Evolutionary conservation across 352 stramenopile species (phyloP).

Genomic region (Phytophthora litchii): DNA sequence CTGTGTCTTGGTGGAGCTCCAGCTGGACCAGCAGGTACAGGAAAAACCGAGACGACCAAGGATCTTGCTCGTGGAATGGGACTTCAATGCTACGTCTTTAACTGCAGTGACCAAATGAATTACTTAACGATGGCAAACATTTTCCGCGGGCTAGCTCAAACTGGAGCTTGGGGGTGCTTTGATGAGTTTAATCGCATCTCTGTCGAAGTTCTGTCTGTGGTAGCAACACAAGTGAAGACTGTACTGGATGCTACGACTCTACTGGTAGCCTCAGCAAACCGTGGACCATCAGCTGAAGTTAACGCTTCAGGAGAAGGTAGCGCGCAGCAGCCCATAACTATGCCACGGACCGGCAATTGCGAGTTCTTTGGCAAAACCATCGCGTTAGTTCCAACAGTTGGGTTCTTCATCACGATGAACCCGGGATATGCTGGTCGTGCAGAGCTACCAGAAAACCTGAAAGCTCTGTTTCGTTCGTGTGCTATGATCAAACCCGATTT

Average conservation of each 20-base stretch:
- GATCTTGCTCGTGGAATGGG: slow-evolving; percentile 80
- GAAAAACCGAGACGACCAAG: slow-evolving; percentile 90
- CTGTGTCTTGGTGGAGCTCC: slow-evolving; percentile 82
- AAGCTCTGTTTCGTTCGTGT: slow-evolving; percentile 92
- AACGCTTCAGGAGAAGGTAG: slow-evolving; percentile 22
- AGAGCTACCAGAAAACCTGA: slow-evolving; percentile 93
- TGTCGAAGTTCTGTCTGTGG: slow-evolving; percentile 95
- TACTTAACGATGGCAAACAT: slow-evolving; percentile 97
- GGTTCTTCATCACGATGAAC: slow-evolving; percentile 96
- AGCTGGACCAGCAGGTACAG: slow-evolving; percentile 79
- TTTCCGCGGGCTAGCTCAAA: slow-evolving; percentile 94
- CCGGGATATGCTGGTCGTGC: slow-evolving; percentile 91
- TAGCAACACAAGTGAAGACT: slow-evolving; percentile 97
- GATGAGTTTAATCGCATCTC: slow-evolving; percentile 98
- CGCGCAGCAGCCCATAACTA: slow-evolving; percentile 36
- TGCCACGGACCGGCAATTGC: slow-evolving; percentile 66
- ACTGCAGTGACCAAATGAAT: slow-evolving; percentile 92
- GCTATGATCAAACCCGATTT: slow-evolving; percentile 93
- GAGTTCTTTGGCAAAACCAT: slow-evolving; percentile 92
- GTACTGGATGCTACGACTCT: slow-evolving; percentile 90
- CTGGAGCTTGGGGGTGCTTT: slow-evolving; percentile 96
- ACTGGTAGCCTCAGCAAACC: slow-evolving; percentile 30
- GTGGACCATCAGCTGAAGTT: slow-evolving; percentile 12
- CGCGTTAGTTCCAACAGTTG: slow-evolving; percentile 80
- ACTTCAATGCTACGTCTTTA: slow-evolving; percentile 88